Evolutionary conservation across 495 filamentous ascomycete genomes (phyloP), one percentile per base, ranked within the genome.

Genomic region (Trichoderma gamsii): DNA sequence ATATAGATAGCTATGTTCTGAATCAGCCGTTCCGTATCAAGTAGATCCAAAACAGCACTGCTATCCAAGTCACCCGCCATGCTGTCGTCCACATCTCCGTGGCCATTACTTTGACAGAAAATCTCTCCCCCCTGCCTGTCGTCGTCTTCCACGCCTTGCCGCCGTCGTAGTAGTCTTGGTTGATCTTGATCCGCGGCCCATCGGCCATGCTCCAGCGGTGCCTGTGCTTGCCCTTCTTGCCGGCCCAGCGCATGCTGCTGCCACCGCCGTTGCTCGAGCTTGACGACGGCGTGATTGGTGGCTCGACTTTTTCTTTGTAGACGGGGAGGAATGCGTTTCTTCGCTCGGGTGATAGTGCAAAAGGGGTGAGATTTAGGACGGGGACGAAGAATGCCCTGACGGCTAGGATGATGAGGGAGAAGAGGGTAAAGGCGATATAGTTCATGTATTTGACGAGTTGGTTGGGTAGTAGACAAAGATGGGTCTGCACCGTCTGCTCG

Each of bases 381-480:
- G 83, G 82, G 0, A 86, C 77, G 70, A 89, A 76, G 44, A 89
- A 76, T 15, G 92, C 86, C 63, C 88, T 83, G 27, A 86, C 72
- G 51, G 86, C 71, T 25, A 97, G 84, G 12, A 86, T 32, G 35
- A 82, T 64, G 4, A 95, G 64, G 9, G 85, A 91, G 12, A 92
- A 18, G 8, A 80, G 79, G 0, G 89, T 78, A 29, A 93, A 78
- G 12, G 80, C 75, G 64, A 78, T 84, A 74, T 99, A 99, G 68
- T 84, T 83, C 56, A 93, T 85, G 79, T 93, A 96, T 61, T 93
- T 92, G 11, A 81, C 81, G 3, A 97, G 81, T 72, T 97, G 93
- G 75, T 92, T 90, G 1, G 96, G 96, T 7, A 99, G 85, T 3
- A 98, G 82, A 73, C 95, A 99, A 13, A 98, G 87, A 72, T 96